Percentiles rank a stretch among this genome's conserved stretches.
These are phyloP conservation scores for Coemansia sp. DNA, from an alignment of 192 early-diverging fungal species.

Conservation along the genomic window DNA sequence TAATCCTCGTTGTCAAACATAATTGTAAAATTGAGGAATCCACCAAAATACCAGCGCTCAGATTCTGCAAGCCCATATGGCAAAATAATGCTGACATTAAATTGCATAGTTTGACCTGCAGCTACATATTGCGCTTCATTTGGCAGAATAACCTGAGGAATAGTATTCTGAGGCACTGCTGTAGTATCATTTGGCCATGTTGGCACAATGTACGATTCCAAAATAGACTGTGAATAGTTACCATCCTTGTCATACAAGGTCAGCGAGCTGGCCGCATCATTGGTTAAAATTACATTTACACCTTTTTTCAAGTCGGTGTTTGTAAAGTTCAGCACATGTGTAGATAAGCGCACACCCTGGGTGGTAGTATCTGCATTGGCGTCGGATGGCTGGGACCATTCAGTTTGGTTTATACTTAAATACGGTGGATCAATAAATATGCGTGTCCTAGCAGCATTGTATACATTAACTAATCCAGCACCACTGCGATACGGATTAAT, in stretches of 20 bases:
- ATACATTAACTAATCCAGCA: conserved; percentile 74
- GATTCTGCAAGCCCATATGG: conserved; percentile 6
- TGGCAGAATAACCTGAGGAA: not conserved
- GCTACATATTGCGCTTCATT: not conserved
- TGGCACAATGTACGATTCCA: not conserved
- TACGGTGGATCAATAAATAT: conserved; percentile 57
- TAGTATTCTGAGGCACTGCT: not conserved
- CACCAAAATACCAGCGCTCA: conserved; percentile 8
- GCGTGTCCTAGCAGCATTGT: conserved; percentile 57
- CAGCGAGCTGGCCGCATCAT: conserved; percentile 1
- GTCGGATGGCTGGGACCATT: not conserved
- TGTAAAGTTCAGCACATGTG: not conserved
- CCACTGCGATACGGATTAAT: conserved; percentile 55
- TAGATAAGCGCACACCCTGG: not conserved
- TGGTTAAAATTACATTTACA: conserved; percentile 3
- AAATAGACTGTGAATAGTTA: conserved; percentile 1
- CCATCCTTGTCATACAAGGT: conserved; percentile 6
- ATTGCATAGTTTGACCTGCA: not conserved
- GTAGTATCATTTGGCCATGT: conserved; percentile 5
- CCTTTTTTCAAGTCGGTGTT: conserved; percentile 3
- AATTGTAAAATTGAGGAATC: conserved; percentile 4
- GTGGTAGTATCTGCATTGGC: not conserved
- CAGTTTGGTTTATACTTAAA: conserved; percentile 54
- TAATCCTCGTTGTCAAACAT: not conserved
- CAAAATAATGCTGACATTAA: not conserved